Evolutionary conservation across 2,329 filamentous ascomycete species (phyloP), one percentile per base, ranked within the genome.

Genomic region (Phyllosticta paracitricarpa): DNA sequence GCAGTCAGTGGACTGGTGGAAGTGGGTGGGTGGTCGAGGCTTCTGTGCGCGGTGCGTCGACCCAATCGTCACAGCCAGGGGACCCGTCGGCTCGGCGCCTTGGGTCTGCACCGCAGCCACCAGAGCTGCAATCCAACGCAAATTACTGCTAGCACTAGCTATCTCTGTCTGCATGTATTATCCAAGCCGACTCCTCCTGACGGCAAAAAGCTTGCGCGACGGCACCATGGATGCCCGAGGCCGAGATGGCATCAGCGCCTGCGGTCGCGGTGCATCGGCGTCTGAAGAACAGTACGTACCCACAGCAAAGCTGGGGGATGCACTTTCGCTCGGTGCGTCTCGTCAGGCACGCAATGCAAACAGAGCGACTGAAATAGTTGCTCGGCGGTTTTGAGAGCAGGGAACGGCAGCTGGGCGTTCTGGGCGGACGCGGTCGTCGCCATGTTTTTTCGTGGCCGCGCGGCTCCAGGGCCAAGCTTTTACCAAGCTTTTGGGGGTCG

Each of bases 401-500:
- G 28, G 28, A 30, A 30, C 28, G 9, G 5, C 28, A 30, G 28
- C 28, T 30, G 28, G 28, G 28, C 28, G 9, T 6, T 30, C 28
- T 30, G 48, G 48, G 48, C 48, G 48, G 19, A 22, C 22, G 52
- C 52, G 52, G 52, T 9, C 22, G 3, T 17, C 3, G 52, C 52
- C 17, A 14, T 22, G 19, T 25, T 28, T 54, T 28, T 17, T 25
- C 25, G 52, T 54, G 35, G 58, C 53, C 58, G 58, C 58, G 58
- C 51, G 40, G 56, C 48, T 35, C 17, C 22, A 35, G 25, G 28
- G 48, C 48, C 59, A 61, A 61, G 59, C 59, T 61, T 54, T 61
- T 61, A 57, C 59, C 59, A 61, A 61, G 59, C 59, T 61, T 61
- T 61, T 48, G 54, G 33, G n/a, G 25, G 28, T 7, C 28, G 54